Evolutionary conservation across 108 stramenopile genomes (phyloP), one percentile per base, ranked within the genome.

Genomic region (Discostella stelligeroides): DNA sequence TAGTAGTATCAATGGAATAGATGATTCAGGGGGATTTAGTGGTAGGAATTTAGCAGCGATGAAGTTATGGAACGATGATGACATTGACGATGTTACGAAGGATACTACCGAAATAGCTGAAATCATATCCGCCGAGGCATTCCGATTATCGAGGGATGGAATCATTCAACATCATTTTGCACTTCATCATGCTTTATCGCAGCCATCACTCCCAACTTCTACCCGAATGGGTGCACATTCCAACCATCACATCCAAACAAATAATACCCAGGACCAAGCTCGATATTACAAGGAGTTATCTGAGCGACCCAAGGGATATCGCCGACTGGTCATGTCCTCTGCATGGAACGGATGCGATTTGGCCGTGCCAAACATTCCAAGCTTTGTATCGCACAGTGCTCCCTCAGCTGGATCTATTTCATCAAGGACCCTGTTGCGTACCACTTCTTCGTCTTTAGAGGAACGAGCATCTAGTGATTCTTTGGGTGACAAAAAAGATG

Each of bases 121-220:
- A 40, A 66, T 71, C 41, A 62, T 80, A 4, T 56, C 65, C 38
- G 62, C 69, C 17, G 79, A 80, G 50, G 37, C 74, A 30, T 76
- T 64, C 60, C 67, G 79, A 18, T 59, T 80, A 47, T 80, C 79
- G 39, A 61, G 79, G 15, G 79, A 80, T 65, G 79, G 79, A 15
- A 80, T 80, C 43, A 76, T 80, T 38, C 74, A 75, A 39, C 75
- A 80, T 43, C 79, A 80, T 63, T 71, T 49, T 49, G 63, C 75
- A 20, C 68, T 77, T 48, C 42, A 27, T 18, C 66, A 63, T 30
- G 17, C 55, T 24, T 48, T 37, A 0, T 3, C 38, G 4, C 53
- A 28, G 37, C 29, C 60, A 11, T 27, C 59, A 11, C 6, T 54
- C 28, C 28, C 27, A 24, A 2, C 13, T 24, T 18, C 49, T 8